Conservation (phyloP, 129 eudicot genomes). For the Flaveria bidentis region DNA sequence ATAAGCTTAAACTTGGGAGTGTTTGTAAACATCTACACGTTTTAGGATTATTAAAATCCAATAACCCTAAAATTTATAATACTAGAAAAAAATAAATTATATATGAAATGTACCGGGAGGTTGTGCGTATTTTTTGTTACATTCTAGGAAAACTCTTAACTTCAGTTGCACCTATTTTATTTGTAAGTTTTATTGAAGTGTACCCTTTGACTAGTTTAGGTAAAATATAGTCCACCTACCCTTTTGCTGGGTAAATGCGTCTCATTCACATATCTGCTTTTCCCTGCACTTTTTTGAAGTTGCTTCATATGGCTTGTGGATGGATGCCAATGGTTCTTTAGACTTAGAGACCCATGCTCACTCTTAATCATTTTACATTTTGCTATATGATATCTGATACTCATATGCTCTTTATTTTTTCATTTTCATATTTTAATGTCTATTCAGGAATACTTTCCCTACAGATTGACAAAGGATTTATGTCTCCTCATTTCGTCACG, state of each 20-base stretch:
- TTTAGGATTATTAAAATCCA: too few relatives aligned
- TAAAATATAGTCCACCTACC: slow-evolving; percentile 1
- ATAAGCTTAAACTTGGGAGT: too few relatives aligned
- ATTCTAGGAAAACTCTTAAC: not conserved
- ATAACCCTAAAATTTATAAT: not conserved
- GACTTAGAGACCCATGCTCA: not conserved
- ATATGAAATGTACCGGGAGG: not conserved
- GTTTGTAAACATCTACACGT: too few relatives aligned
- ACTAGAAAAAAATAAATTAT: too few relatives aligned
- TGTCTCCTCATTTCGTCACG: slow-evolving; percentile 73
- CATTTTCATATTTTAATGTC: slow-evolving; percentile 45
- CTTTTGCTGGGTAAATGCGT: slow-evolving; percentile 8
- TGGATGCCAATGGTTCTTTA: slow-evolving; percentile 14
- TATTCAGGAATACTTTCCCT: slow-evolving; percentile 58
- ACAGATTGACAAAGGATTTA: slow-evolving; percentile 95
- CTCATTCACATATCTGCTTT: not conserved
- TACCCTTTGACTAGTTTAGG: not conserved
- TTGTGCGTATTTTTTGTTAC: not conserved
- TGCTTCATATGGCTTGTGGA: slow-evolving; percentile 3
- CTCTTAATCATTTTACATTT: not conserved
- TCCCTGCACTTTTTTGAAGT: not conserved
- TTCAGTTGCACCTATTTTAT: not conserved
- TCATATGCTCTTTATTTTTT: slow-evolving; percentile 30
- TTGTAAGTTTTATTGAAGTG: not conserved
- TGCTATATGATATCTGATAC: slow-evolving; percentile 11